Percentiles rank a stretch among this genome's conserved stretches.
Evolutionary conservation across 768 basidiomycete species (phyloP).

Genomic region (Leccinum barrowsii): DNA sequence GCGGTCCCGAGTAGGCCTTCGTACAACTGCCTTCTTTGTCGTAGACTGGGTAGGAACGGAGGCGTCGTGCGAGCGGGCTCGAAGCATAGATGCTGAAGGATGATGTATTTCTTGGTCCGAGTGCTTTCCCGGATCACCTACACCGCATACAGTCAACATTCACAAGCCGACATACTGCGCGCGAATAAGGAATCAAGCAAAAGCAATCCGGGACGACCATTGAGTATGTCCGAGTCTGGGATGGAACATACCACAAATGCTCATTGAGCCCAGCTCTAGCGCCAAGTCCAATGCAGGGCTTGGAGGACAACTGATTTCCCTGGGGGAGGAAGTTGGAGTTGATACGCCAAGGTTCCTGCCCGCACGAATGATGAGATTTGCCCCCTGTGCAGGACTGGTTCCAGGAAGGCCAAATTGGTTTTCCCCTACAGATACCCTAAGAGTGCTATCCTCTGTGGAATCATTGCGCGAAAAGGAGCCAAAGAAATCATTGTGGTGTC

Average conservation of each 20-base stretch:
- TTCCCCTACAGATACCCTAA: conserved; percentile 5
- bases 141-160: conserved; percentile 6
- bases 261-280: conserved; percentile 21
- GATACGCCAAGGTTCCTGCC: not conserved
- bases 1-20: conserved; percentile 32
- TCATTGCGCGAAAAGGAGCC: not conserved
- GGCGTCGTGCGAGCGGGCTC: conserved; percentile 21
- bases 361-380: not conserved
- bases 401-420: conserved; percentile 9
- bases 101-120: conserved; percentile 8
- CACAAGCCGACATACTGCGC: not conserved
- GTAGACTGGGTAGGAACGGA: not conserved
- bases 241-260: conserved; percentile 28
- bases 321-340: not conserved
- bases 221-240: not conserved
- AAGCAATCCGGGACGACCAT: not conserved
- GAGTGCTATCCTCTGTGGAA: not conserved
- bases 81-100: not conserved
- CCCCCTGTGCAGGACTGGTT: conserved; percentile 9
- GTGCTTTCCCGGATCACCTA: conserved; percentile 13
- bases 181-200: not conserved
- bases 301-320: not conserved
- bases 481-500: not conserved
- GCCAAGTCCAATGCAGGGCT: conserved; percentile 22
- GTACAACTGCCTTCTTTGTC: conserved; percentile 12